phyloP scores from a whole-genome alignment of 2,329 filamentous ascomycete genomes.

The Mycogone perniciosa region DNA sequence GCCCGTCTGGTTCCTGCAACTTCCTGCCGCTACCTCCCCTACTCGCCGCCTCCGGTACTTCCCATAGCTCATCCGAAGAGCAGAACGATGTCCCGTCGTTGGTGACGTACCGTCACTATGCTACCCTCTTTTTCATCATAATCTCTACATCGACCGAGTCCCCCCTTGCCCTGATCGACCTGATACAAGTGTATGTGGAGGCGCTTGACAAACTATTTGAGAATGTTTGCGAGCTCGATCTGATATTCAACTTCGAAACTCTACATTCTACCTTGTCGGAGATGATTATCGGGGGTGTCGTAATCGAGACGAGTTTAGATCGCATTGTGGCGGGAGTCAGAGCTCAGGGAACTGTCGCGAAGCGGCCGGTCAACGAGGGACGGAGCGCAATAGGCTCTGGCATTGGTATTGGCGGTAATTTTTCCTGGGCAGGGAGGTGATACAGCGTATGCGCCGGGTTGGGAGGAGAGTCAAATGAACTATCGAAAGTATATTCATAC shows the following conservation, averaged over 20 bases:
- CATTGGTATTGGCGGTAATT: conserved; percentile 51
- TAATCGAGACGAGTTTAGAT: conserved; percentile 86
- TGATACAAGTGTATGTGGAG: conserved; percentile 98
- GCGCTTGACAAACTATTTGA: conserved; percentile 91
- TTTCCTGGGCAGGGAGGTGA: conserved; percentile 46
- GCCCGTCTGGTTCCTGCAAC: conserved; percentile 89
- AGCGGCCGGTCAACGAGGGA: conserved; percentile 70
- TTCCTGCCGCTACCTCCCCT: conserved; percentile 77
- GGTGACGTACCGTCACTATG: conserved; percentile 96
- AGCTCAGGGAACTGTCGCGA: conserved; percentile 69
- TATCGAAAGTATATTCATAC: conserved; percentile 19
- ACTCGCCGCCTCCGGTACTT: conserved; percentile 55
- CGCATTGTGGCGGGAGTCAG: conserved; percentile 81
- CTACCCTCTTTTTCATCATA: conserved; percentile 96
- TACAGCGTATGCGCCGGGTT: conserved; percentile 5
- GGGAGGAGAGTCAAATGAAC: conserved; percentile 16
- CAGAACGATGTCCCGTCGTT: conserved; percentile 88
- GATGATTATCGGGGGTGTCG: conserved; percentile 93
- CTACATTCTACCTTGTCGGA: conserved; percentile 84
- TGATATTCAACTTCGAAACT: conserved; percentile 99
- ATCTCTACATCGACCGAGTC: conserved; percentile 96
- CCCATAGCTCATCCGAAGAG: conserved; percentile 58
- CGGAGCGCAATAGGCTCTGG: conserved; percentile 41
- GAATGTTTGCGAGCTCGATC: conserved; percentile 95
- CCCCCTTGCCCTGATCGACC: conserved; percentile 86